Conservation (phyloP, 1,284 basidiomycete species). For the Volvariella volvacea region DNA sequence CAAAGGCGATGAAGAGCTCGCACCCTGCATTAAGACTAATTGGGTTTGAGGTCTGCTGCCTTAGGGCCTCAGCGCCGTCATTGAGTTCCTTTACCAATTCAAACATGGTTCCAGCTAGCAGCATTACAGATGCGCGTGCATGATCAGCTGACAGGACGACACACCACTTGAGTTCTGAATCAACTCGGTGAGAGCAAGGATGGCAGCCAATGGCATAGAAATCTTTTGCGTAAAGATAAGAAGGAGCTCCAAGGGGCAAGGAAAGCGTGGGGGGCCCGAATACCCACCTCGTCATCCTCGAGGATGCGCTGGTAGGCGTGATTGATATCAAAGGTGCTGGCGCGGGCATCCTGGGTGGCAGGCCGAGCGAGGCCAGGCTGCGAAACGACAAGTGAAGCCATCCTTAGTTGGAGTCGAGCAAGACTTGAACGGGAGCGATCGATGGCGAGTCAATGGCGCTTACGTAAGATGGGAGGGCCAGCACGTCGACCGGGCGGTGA, state of each 20-base stretch:
- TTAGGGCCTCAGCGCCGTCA: conserved; percentile 65
- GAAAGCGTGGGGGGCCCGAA: background rate
- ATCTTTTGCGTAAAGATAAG: conserved; percentile 40
- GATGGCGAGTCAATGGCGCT: background rate
- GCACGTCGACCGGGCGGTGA: no score
- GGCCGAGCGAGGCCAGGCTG: conserved; percentile 1
- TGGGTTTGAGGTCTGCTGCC: conserved; percentile 63
- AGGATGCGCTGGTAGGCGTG: conserved; percentile 50
- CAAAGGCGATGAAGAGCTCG: conserved; percentile 85
- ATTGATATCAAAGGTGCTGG: conserved; percentile 44
- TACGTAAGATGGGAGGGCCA: background rate
- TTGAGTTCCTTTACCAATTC: conserved; percentile 83
- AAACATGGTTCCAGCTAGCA: conserved; percentile 78
- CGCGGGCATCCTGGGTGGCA: background rate
- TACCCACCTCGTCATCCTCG: conserved; percentile 49
- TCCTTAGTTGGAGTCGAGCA: background rate
- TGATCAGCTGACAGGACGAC: conserved; percentile 12
- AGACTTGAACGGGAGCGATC: background rate
- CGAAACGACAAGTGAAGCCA: background rate
- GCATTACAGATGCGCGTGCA: conserved; percentile 12
- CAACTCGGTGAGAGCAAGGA: conserved; percentile 74
- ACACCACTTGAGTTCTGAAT: conserved; percentile 68
- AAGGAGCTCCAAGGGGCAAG: conserved; percentile 1
- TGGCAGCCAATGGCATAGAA: conserved; percentile 84
- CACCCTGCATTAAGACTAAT: conserved; percentile 87